Percentiles rank a stretch among this genome's conserved stretches.
phyloP scores from a whole-genome alignment of 2,329 filamentous ascomycete genomes.

The Talaromyces islandicus region DNA sequence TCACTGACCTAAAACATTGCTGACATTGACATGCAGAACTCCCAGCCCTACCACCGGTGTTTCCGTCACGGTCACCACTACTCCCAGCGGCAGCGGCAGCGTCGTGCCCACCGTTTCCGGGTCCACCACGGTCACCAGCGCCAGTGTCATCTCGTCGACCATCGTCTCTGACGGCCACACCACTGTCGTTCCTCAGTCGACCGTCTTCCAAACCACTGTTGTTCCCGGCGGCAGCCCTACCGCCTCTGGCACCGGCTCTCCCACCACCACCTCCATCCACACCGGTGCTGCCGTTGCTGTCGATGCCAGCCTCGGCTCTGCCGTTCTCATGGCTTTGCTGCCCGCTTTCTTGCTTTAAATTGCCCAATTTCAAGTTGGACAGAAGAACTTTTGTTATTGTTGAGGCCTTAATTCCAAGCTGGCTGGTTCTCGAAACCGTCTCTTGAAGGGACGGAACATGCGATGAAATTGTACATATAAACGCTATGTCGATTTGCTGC shows the following conservation, averaged over 20 bases:
- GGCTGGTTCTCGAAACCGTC: background rate
- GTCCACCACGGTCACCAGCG: slow-evolving; percentile 4
- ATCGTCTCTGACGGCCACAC: slow-evolving; percentile 2
- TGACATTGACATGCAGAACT: background rate
- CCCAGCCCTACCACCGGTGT: background rate
- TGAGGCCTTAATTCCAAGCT: background rate
- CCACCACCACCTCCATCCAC: slow-evolving; percentile 2
- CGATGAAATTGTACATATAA: background rate
- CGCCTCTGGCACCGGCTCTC: background rate
- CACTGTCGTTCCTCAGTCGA: slow-evolving; percentile 7
- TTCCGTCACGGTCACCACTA: background rate
- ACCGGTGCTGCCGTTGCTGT: background rate
- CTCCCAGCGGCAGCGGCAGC: slow-evolving; percentile 2
- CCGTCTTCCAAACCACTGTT: slow-evolving; percentile 9
- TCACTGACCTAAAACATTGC: background rate
- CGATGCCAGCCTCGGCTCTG: background rate
- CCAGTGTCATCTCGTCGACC: slow-evolving; percentile 10
- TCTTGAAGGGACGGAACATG: background rate
- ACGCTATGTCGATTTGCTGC: background rate
- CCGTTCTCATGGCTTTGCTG: slow-evolving; percentile 2
- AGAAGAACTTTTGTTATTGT: background rate
- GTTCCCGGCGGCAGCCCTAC: slow-evolving; percentile 4
- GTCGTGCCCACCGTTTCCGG: slow-evolving; percentile 5
- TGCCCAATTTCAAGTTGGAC: background rate
- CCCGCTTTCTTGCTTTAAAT: slow-evolving; percentile 6